Conservation (phyloP, 345 rosid species). For the Populus ilicifolia region DNA sequence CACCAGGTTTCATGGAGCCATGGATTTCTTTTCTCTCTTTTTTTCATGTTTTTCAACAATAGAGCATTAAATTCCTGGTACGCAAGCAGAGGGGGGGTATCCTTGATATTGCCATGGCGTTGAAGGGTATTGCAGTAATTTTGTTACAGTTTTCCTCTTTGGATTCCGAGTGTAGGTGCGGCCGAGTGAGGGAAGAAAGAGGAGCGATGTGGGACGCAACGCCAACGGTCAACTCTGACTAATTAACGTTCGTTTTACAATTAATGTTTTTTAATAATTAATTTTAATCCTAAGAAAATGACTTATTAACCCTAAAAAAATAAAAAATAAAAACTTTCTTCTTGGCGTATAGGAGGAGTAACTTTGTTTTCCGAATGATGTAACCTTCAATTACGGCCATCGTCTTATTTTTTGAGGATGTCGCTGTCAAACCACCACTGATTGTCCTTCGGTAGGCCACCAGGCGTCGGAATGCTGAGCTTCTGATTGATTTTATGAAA, state of each 20-base stretch:
- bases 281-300: constrained; percentile 36
- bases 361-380: neutral
- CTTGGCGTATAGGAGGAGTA: neutral
- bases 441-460: too few relatives aligned
- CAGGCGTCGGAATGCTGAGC: too few relatives aligned
- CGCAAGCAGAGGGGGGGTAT: too few relatives aligned
- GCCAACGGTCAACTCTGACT: constrained; percentile 33
- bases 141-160: neutral
- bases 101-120: neutral
- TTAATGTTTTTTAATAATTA: neutral
- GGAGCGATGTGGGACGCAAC: neutral
- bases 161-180: constrained; percentile 7
- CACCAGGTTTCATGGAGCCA: too few relatives aligned
- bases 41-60: too few relatives aligned
- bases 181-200: neutral
- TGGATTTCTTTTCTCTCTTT: too few relatives aligned
- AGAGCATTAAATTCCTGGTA: neutral
- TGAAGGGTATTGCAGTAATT: constrained; percentile 20
- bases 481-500: too few relatives aligned
- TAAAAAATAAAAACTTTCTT: neutral
- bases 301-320: constrained; percentile 33
- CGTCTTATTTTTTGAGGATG: too few relatives aligned
- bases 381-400: neutral
- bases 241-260: neutral
- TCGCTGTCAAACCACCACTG: too few relatives aligned